These are phyloP conservation scores for Globisporangium mamillatum DNA, from an alignment of 352 stramenopile genomes.

Conservation along the genomic window DNA sequence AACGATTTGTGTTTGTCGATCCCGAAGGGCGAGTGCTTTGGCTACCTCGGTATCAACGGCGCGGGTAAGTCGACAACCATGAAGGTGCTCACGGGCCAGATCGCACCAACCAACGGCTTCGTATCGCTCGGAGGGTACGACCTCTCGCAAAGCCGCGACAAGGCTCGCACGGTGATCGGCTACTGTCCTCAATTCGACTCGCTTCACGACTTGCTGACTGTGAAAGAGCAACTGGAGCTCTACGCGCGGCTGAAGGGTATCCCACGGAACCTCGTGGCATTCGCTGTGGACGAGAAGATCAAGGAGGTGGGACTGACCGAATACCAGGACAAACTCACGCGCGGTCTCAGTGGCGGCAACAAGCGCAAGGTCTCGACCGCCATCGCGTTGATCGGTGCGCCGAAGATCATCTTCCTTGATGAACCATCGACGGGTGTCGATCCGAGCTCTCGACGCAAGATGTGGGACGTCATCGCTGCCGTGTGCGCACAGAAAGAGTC, in stretches of 20 bases:
- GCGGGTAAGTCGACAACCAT: slow-evolving; percentile 85
- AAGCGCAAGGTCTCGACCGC: slow-evolving; percentile 96
- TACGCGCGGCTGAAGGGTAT: slow-evolving; percentile 90
- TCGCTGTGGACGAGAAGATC: slow-evolving; percentile 59
- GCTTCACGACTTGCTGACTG: slow-evolving; percentile 92
- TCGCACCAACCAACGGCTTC: slow-evolving; percentile 32
- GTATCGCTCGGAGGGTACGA: slow-evolving; percentile 52
- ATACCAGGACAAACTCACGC: slow-evolving; percentile 46
- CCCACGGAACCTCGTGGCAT: slow-evolving; percentile 23
- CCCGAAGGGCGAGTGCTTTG: slow-evolving; percentile 53
- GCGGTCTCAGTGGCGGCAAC: slow-evolving; percentile 79
- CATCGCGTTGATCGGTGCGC: slow-evolving; percentile 93
- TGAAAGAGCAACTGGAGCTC: slow-evolving; percentile 88
- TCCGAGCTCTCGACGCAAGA: slow-evolving; percentile 87
- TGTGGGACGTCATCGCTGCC: slow-evolving; percentile 92
- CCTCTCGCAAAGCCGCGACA: slow-evolving; percentile 32
- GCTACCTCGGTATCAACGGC: slow-evolving; percentile 88
- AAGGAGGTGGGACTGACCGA: slow-evolving; percentile 46
- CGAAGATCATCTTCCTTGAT: slow-evolving; percentile 94
- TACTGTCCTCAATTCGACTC: slow-evolving; percentile 95
- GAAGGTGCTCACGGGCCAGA: slow-evolving; percentile 63
- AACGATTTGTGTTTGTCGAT: slow-evolving; percentile 66
- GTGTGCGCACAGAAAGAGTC: slow-evolving; percentile 48
- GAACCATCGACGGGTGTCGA: slow-evolving; percentile 95
- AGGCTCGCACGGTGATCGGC: slow-evolving; percentile 57